phyloP scores from a whole-genome alignment of 495 filamentous ascomycete genomes.

The Pyronema omphalodes region DNA sequence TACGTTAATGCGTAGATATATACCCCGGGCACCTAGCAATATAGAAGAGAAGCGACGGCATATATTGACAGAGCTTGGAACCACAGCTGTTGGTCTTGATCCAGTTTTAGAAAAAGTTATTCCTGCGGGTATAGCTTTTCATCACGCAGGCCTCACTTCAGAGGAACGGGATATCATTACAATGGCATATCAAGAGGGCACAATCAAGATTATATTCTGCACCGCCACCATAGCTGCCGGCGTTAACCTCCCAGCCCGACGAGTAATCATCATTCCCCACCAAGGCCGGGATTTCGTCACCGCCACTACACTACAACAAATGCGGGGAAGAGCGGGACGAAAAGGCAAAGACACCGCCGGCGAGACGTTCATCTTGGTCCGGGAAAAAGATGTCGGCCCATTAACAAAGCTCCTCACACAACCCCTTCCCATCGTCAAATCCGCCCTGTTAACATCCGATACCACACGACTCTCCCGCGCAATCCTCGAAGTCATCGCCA shows the following conservation, averaged over 20 bases:
- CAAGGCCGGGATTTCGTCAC: slow-evolving; percentile 66
- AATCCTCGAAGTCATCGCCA: slow-evolving; percentile 55
- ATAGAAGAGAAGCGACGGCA: slow-evolving; percentile 34
- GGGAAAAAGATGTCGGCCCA: slow-evolving; percentile 46
- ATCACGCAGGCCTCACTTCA: slow-evolving; percentile 51
- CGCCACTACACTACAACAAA: slow-evolving; percentile 64
- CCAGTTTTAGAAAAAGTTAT: slow-evolving; percentile 46
- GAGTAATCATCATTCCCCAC: slow-evolving; percentile 61
- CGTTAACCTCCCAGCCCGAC: slow-evolving; percentile 56
- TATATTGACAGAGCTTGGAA: slow-evolving; percentile 49
- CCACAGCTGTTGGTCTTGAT: slow-evolving; percentile 49
- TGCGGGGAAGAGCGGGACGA: slow-evolving; percentile 66
- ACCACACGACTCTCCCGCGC: slow-evolving; percentile 29
- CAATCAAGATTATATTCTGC: slow-evolving; percentile 55
- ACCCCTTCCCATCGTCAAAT: slow-evolving; percentile 40
- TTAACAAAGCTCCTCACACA: slow-evolving; percentile 53
- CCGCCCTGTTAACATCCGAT: neutral
- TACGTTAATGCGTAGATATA: slow-evolving; percentile 39
- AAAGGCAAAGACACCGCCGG: slow-evolving; percentile 69
- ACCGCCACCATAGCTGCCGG: slow-evolving; percentile 75
- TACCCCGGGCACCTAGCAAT: slow-evolving; percentile 33
- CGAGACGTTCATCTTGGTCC: slow-evolving; percentile 64
- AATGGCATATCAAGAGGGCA: slow-evolving; percentile 50
- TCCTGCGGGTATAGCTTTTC: slow-evolving; percentile 52
- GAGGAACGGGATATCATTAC: slow-evolving; percentile 66